Percentiles rank a stretch among this genome's conserved stretches.
Conservation (phyloP, 1,284 basidiomycete genomes). For the Malassezia globosa region DNA sequence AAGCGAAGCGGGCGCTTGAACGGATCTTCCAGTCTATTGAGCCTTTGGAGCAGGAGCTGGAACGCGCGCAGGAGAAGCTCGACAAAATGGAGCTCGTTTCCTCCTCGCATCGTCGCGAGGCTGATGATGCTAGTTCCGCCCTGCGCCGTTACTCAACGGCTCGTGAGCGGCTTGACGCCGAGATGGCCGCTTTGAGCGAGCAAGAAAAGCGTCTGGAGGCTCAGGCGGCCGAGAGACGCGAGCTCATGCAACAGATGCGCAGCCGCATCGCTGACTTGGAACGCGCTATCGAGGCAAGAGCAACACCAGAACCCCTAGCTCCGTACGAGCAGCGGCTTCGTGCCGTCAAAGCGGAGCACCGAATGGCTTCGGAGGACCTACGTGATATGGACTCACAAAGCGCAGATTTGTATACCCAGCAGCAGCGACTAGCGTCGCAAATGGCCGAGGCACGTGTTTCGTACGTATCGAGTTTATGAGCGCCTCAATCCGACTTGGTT, state of each 20-base stretch:
- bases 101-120: conserved; percentile 4
- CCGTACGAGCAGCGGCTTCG: conserved; percentile 14
- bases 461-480: conserved; percentile 15
- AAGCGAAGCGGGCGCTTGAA: conserved; percentile 9
- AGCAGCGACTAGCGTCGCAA: conserved; percentile 12
- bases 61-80: conserved; percentile 15
- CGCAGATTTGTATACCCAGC: not conserved
- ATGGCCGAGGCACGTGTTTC: conserved; percentile 18
- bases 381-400: conserved; percentile 17
- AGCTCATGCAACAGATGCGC: conserved; percentile 19
- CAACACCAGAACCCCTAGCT: conserved; percentile 18
- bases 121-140: conserved; percentile 15
- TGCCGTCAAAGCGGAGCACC: conserved; percentile 15
- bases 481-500: no score
- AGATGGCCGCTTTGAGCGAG: conserved; percentile 19
- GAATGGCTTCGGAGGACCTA: conserved; percentile 15
- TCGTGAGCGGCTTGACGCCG: conserved; percentile 19
- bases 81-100: conserved; percentile 17
- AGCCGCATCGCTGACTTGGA: conserved; percentile 21
- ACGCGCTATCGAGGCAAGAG: conserved; percentile 7
- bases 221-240: conserved; percentile 23
- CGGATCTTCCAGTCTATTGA: not conserved
- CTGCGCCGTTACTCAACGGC: conserved; percentile 11
- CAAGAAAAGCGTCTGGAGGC: conserved; percentile 21
- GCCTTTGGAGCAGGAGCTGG: conserved; percentile 9